These are phyloP conservation scores for Alternaria gaisen DNA, from an alignment of 2,329 filamentous ascomycete species.

Conservation along the genomic window DNA sequence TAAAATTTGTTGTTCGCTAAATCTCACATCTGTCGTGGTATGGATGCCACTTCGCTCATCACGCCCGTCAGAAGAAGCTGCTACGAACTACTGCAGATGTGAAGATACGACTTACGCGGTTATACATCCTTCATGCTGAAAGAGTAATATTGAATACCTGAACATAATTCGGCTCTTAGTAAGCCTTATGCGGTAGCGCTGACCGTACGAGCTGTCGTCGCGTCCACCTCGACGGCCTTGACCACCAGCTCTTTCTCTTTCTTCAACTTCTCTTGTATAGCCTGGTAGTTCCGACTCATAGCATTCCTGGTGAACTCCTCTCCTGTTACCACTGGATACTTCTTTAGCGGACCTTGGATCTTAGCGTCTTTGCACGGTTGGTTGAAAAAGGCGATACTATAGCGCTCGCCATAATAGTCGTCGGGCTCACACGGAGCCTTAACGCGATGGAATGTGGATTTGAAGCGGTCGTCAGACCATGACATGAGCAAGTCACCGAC, in stretches of 20 bases:
- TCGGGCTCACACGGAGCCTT: constrained; percentile 65
- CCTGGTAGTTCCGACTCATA: constrained; percentile 65
- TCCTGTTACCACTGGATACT: constrained; percentile 69
- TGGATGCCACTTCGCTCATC: no score
- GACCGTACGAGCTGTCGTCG: neutral
- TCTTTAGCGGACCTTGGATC: constrained; percentile 69
- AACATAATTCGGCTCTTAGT: neutral
- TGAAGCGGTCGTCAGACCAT: constrained; percentile 73
- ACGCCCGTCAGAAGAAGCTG: no score
- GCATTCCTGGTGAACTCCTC: constrained; percentile 67
- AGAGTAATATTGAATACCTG: neutral
- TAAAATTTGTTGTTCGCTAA: no score
- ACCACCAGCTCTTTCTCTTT: constrained; percentile 8
- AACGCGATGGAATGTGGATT: constrained; percentile 71
- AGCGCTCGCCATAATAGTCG: constrained; percentile 67
- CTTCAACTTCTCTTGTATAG: constrained; percentile 60
- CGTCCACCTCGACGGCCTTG: neutral
- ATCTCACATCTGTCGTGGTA: no score
- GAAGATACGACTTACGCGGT: neutral
- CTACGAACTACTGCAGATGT: no score
- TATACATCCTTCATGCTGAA: neutral
- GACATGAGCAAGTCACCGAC: constrained; percentile 73
- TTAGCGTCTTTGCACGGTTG: constrained; percentile 66
- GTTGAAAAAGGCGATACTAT: constrained; percentile 73
- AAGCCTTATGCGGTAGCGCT: neutral